phyloP scores from a whole-genome alignment of 495 filamentous ascomycete genomes.

The Trichoderma erinaceum region DNA sequence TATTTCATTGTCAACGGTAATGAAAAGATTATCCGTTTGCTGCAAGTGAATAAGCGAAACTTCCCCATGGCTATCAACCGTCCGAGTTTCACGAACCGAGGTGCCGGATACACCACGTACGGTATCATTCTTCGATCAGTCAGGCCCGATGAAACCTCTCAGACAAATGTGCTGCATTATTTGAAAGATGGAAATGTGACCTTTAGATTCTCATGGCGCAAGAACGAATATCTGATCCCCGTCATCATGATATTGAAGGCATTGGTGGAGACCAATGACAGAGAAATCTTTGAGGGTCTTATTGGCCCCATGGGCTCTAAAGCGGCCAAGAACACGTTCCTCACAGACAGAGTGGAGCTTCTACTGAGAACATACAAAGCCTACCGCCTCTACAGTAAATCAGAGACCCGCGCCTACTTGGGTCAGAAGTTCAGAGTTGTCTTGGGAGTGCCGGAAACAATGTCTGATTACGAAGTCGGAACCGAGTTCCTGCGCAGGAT shows the following conservation, averaged over 20 bases:
- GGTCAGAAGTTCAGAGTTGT: slow-evolving; percentile 86
- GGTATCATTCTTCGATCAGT: slow-evolving; percentile 89
- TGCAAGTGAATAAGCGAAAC: slow-evolving; percentile 83
- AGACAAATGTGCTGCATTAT: slow-evolving; percentile 96
- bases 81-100: slow-evolving; percentile 78
- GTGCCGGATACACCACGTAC: slow-evolving; percentile 75
- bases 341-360: slow-evolving; percentile 89
- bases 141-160: slow-evolving; percentile 91
- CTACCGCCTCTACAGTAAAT: slow-evolving; percentile 72
- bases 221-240: slow-evolving; percentile 89
- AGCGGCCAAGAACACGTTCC: slow-evolving; percentile 79
- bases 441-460: slow-evolving; percentile 69
- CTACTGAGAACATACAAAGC: slow-evolving; percentile 87
- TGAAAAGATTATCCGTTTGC: slow-evolving; percentile 90
- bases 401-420: slow-evolving; percentile 72
- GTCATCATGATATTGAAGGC: slow-evolving; percentile 96
- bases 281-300: slow-evolving; percentile 87
- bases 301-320: slow-evolving; percentile 68
- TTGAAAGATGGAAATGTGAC: slow-evolving; percentile 91
- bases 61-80: slow-evolving; percentile 91
- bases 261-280: slow-evolving; percentile 89
- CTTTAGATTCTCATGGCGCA: slow-evolving; percentile 96
- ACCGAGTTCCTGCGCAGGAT: slow-evolving; percentile 84
- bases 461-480: slow-evolving; percentile 80
- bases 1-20: slow-evolving; percentile 96